phyloP scores from a whole-genome alignment of 805 yeast species.

The Saccharomycopsis sp. region DNA sequence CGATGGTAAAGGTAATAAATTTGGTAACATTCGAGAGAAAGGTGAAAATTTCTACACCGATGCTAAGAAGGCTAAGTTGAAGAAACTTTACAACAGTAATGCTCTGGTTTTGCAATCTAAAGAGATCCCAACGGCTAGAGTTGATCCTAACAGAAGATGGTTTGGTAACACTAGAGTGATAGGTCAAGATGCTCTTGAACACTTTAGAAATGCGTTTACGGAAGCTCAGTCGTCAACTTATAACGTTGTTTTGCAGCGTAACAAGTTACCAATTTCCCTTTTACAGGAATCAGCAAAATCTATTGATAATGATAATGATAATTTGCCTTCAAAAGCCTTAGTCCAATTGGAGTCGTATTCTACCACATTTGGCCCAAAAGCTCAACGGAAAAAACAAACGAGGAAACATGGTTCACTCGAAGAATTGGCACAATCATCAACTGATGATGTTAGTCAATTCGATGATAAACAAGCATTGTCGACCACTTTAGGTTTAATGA shows the following conservation, averaged over 20 bases:
- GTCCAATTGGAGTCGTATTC: conserved; percentile 77
- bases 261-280: conserved; percentile 92
- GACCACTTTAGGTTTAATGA: conserved; percentile 76
- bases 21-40: conserved; percentile 87
- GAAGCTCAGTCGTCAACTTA: conserved; percentile 50
- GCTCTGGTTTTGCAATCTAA: conserved; percentile 88
- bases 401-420: conserved; percentile 70
- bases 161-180: conserved; percentile 96
- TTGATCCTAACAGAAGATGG: conserved; percentile 96
- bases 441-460: conserved; percentile 47
- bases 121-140: conserved; percentile 84
- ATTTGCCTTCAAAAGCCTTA: conserved; percentile 61
- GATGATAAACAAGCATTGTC: conserved; percentile 73
- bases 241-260: conserved; percentile 80
- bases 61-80: conserved; percentile 83
- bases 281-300: conserved; percentile 64
- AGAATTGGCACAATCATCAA: conserved; percentile 61
- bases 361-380: conserved; percentile 87
- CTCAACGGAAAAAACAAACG: conserved; percentile 88
- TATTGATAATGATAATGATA: conserved; percentile 26
- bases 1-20: conserved; percentile 35
- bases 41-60: conserved; percentile 96
- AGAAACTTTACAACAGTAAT: conserved; percentile 91
- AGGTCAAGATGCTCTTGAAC: conserved; percentile 91
- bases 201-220: conserved; percentile 90